Conservation (phyloP, 2,329 filamentous ascomycete genomes). For the Lecanicillium sp. region DNA sequence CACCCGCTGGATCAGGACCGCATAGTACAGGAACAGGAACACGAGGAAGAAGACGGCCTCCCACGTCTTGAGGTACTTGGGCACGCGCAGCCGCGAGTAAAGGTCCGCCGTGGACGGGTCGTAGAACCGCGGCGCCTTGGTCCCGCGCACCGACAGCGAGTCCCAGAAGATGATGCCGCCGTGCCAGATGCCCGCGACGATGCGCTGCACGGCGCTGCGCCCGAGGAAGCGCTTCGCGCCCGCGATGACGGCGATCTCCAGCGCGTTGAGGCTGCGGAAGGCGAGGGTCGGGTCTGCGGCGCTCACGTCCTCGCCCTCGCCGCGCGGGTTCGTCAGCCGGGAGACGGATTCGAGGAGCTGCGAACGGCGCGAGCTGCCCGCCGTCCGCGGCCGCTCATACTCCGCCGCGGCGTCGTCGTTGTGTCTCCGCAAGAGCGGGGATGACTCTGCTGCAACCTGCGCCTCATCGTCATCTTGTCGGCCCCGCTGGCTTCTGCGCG, state of each 20-base stretch:
- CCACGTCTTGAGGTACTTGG: slow-evolving; percentile 77
- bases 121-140: slow-evolving; percentile 73
- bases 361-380: slow-evolving; percentile 27
- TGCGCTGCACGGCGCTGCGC: slow-evolving; percentile 73
- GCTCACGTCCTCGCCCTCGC: slow-evolving; percentile 34
- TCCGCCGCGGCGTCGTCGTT: too few species aligned
- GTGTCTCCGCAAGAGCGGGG: too few species aligned
- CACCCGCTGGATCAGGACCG: slow-evolving; percentile 72
- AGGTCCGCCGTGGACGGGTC: slow-evolving; percentile 61
- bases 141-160: slow-evolving; percentile 62
- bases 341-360: slow-evolving; percentile 45
- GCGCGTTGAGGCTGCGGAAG: slow-evolving; percentile 74
- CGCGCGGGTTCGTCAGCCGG: slow-evolving; percentile 43
- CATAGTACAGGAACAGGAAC: slow-evolving; percentile 77
- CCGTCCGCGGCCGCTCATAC: neutral
- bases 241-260: slow-evolving; percentile 79
- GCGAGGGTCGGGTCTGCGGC: slow-evolving; percentile 57
- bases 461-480: slow-evolving; percentile 33
- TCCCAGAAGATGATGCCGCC: slow-evolving; percentile 88
- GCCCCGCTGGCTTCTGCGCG: slow-evolving; percentile 8
- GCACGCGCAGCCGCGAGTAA: slow-evolving; percentile 70
- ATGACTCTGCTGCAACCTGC: slow-evolving; percentile 20
- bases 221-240: slow-evolving; percentile 80
- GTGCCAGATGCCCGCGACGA: slow-evolving; percentile 79
- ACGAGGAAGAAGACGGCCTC: slow-evolving; percentile 74